These are phyloP conservation scores for Starmera amethionina DNA, from an alignment of 805 yeast genomes.

Conservation along the genomic window DNA sequence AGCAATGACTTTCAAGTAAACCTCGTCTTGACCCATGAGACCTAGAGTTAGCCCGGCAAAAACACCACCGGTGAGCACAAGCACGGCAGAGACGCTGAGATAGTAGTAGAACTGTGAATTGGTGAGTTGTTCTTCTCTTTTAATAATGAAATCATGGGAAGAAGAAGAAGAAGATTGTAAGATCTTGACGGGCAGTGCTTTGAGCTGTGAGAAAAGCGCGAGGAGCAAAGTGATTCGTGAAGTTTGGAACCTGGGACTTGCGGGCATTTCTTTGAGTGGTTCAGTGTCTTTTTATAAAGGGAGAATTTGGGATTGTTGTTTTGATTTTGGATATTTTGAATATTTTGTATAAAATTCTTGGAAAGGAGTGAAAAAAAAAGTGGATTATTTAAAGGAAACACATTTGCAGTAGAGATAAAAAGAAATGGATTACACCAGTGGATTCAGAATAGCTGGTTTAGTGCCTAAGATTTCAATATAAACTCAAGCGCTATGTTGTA, in stretches of 20 bases:
- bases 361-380: too few relatives aligned
- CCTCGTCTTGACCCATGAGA: slow-evolving; percentile 97
- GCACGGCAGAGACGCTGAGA: slow-evolving; percentile 36
- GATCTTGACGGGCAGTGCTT: background rate
- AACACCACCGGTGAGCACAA: slow-evolving; percentile 78
- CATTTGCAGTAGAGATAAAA: too few relatives aligned
- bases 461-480: too few relatives aligned
- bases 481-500: too few relatives aligned
- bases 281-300: too few relatives aligned
- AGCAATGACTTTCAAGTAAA: slow-evolving; percentile 81
- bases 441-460: too few relatives aligned
- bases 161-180: background rate
- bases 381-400: too few relatives aligned
- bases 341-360: too few relatives aligned
- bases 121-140: slow-evolving; percentile 6
- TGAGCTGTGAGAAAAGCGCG: background rate
- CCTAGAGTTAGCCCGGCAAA: slow-evolving; percentile 93
- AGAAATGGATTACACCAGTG: too few relatives aligned
- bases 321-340: too few relatives aligned
- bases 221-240: background rate
- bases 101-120: slow-evolving; percentile 17
- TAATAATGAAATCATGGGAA: background rate
- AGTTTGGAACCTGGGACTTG: background rate
- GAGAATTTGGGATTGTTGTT: too few relatives aligned
- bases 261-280: too few relatives aligned